Percentiles rank a stretch among this genome's conserved stretches.
phyloP scores from a whole-genome alignment of 2,329 filamentous ascomycete genomes.

The Sordariomycetes sp. region DNA sequence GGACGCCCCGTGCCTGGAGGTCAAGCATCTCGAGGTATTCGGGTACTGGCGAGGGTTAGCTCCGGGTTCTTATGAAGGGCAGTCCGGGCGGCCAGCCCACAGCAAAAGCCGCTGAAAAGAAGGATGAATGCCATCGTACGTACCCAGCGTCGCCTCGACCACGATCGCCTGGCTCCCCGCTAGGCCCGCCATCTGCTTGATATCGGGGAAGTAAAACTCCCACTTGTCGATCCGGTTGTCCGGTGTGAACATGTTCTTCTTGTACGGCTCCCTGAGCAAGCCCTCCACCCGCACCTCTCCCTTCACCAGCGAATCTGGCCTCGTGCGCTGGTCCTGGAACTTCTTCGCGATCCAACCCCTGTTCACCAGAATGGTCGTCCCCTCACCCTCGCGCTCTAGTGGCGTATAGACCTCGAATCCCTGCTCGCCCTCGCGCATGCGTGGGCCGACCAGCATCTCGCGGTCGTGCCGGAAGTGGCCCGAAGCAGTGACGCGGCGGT shows the following conservation, averaged over 20 bases:
- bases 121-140: conserved; percentile 8
- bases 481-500: conserved; percentile 66
- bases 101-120: not conserved
- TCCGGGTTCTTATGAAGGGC: conserved; percentile 5
- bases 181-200: conserved; percentile 77
- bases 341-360: conserved; percentile 85
- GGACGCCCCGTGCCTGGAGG: conserved; percentile 70
- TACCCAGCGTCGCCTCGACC: conserved; percentile 94
- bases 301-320: conserved; percentile 53
- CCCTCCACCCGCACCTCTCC: conserved; percentile 75
- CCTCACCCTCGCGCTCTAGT: conserved; percentile 55
- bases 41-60: conserved; percentile 43
- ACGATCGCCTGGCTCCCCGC: conserved; percentile 81
- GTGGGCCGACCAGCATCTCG: conserved; percentile 92
- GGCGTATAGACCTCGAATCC: conserved; percentile 90
- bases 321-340: conserved; percentile 52
- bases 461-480: conserved; percentile 75
- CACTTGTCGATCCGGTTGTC: conserved; percentile 73
- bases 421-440: conserved; percentile 79
- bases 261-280: conserved; percentile 77
- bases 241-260: conserved; percentile 97
- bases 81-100: not conserved
- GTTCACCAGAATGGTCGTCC: conserved; percentile 72
- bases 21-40: conserved; percentile 69
- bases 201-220: conserved; percentile 93